A percentile compares a stretch with the other conserved stretches of the same genome.
Conservation (phyloP, 805 yeast genomes). For the Ogataea dorogensis region DNA sequence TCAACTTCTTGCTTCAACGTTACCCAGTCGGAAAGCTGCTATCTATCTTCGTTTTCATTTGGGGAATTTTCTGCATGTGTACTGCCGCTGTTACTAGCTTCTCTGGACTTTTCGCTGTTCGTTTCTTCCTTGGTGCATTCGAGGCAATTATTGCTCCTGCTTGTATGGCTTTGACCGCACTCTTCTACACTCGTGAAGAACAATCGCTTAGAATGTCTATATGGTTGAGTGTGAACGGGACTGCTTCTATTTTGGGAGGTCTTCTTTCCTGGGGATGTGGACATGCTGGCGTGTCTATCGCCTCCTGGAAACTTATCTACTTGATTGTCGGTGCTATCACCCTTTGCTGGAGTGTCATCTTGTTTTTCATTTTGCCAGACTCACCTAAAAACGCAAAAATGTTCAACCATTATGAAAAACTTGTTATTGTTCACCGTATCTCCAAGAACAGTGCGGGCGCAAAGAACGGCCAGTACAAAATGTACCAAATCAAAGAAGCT, state of each 20-base stretch:
- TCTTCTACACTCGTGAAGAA: constrained; percentile 34
- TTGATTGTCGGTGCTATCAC: constrained; percentile 38
- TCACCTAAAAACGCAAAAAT: constrained; percentile 30
- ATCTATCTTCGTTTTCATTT: constrained; percentile 38
- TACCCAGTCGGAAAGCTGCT: constrained; percentile 44
- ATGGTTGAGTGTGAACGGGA: constrained; percentile 45
- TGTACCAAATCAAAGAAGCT: constrained; percentile 23
- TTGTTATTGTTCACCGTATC: constrained; percentile 23
- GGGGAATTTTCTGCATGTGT: constrained; percentile 49
- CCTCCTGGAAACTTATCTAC: constrained; percentile 23
- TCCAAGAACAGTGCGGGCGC: constrained; percentile 31
- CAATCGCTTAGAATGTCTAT: constrained; percentile 35
- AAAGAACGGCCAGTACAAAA: constrained; percentile 28
- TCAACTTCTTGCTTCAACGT: constrained; percentile 44
- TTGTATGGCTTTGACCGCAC: constrained; percentile 29
- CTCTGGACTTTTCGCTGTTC: constrained; percentile 33
- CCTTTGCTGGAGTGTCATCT: constrained; percentile 31
- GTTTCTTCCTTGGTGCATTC: constrained; percentile 36
- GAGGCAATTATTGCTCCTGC: constrained; percentile 38
- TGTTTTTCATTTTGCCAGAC: constrained; percentile 27
- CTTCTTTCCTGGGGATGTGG: constrained; percentile 53
- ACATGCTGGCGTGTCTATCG: constrained; percentile 28
- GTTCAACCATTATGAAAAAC: constrained; percentile 27
- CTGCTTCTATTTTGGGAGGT: constrained; percentile 48
- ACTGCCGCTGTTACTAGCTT: constrained; percentile 43